These are phyloP conservation scores for Primulina eburnea DNA, from an alignment of 257 asterid species.

Conservation along the genomic window DNA sequence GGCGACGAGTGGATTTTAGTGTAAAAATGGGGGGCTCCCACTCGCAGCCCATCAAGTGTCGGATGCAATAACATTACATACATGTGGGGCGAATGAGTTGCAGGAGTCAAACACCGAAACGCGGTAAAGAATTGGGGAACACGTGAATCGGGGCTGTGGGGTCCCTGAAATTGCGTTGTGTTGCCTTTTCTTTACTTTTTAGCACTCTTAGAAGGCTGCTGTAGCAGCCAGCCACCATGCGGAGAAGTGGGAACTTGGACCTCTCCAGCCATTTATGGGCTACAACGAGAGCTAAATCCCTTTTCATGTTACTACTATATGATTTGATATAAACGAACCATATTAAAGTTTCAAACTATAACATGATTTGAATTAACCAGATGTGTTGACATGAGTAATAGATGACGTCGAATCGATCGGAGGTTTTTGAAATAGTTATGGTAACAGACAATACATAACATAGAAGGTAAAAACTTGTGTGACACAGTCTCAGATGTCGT, in stretches of 20 bases:
- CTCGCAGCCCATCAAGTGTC: slow-evolving; percentile 26
- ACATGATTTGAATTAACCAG: no score
- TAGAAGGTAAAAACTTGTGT: no score
- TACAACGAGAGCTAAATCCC: neutral
- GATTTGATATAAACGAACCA: no score
- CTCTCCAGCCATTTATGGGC: neutral
- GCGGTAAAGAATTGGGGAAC: slow-evolving; percentile 19
- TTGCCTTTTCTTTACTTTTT: neutral
- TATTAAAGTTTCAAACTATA: no score
- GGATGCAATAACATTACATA: slow-evolving; percentile 12
- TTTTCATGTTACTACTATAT: no score
- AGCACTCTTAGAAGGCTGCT: neutral
- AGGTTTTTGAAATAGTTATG: no score
- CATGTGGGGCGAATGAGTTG: slow-evolving; percentile 15
- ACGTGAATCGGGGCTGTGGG: slow-evolving; percentile 19
- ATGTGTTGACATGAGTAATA: no score
- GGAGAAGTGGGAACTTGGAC: no score
- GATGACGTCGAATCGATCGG: no score
- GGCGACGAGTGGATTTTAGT: slow-evolving; percentile 34
- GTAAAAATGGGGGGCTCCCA: neutral
- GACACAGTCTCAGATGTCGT: no score
- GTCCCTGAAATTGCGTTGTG: neutral
- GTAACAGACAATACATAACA: no score
- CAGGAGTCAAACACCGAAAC: slow-evolving; percentile 17
- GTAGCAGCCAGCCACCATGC: neutral